phyloP scores from a whole-genome alignment of 1,139 yeast species.

The Blastobotrys niveus region DNA sequence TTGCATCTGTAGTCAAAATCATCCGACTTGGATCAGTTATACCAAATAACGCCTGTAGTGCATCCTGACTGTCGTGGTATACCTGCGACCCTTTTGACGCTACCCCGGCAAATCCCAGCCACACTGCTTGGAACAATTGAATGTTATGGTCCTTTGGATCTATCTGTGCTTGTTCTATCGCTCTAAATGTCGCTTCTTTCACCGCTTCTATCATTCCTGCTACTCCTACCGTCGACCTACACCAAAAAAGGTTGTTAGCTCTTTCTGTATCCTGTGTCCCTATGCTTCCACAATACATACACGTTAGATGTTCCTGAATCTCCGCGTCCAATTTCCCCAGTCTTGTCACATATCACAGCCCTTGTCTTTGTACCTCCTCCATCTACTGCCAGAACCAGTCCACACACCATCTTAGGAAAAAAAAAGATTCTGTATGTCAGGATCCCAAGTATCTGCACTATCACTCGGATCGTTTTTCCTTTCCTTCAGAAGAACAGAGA shows the following conservation, averaged over 20 bases:
- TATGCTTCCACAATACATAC: not conserved
- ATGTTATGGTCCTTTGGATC: not conserved
- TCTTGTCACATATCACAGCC: conserved; percentile 6
- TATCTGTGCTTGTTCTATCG: not conserved
- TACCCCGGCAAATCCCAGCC: conserved; percentile 17
- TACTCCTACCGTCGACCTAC: conserved; percentile 13
- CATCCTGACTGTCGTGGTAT: not conserved
- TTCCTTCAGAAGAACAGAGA: not conserved
- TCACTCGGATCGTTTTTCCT: not conserved
- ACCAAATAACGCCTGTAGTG: conserved; percentile 4
- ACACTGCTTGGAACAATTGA: conserved; percentile 4
- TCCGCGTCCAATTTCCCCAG: conserved; percentile 1
- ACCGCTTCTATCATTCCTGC: conserved; percentile 10
- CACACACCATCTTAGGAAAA: not conserved
- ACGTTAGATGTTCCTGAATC: conserved; percentile 11
- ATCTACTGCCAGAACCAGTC: conserved; percentile 12
- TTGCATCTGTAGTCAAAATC: conserved; percentile 13
- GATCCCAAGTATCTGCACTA: too few species aligned
- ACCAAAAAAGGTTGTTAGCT: too few species aligned
- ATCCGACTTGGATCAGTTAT: conserved; percentile 1
- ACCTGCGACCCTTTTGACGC: conserved; percentile 4
- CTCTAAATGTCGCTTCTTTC: not conserved
- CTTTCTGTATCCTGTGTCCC: not conserved
- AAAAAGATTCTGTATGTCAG: too few species aligned
- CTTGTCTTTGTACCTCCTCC: conserved; percentile 18